These are phyloP conservation scores for Psilocybe sp. DNA, from an alignment of 768 basidiomycete species.

Conservation along the genomic window DNA sequence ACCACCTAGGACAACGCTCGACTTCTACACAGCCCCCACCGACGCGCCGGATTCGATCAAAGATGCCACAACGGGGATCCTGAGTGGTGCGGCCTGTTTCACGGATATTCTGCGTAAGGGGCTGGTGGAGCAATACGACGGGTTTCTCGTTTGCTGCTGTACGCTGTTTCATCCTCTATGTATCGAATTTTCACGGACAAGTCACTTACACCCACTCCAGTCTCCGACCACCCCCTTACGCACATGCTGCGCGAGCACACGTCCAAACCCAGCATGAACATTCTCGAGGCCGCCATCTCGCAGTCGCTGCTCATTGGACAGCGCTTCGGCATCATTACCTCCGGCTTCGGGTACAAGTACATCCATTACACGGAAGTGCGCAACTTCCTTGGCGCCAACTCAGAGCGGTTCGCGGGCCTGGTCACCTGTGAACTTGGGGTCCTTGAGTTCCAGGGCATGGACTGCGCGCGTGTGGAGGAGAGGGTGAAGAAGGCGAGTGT, in stretches of 20 bases:
- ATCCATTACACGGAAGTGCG: slow-evolving; percentile 29
- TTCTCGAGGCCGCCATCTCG: slow-evolving; percentile 31
- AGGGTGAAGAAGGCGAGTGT: slow-evolving; percentile 27
- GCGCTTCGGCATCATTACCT: slow-evolving; percentile 36
- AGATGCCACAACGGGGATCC: slow-evolving; percentile 27
- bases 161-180: slow-evolving; percentile 7
- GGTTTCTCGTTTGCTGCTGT: slow-evolving; percentile 38
- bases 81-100: slow-evolving; percentile 28
- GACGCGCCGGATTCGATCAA: slow-evolving; percentile 30
- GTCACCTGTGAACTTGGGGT: slow-evolving; percentile 30
- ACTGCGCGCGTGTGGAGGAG: slow-evolving; percentile 22
- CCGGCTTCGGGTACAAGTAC: slow-evolving; percentile 32
- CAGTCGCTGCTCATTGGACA: slow-evolving; percentile 31
- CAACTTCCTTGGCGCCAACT: slow-evolving; percentile 29
- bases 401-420: slow-evolving; percentile 33
- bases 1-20: slow-evolving; percentile 24
- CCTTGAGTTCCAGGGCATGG: slow-evolving; percentile 30
- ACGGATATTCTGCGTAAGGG: slow-evolving; percentile 22
- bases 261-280: slow-evolving; percentile 31
- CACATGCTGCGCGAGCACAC: slow-evolving; percentile 30
- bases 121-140: slow-evolving; percentile 28
- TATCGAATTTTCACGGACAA: neutral
- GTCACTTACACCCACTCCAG: slow-evolving; percentile 10
- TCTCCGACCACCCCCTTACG: slow-evolving; percentile 35
- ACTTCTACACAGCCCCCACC: slow-evolving; percentile 31